Evolutionary conservation across 139 green algal species (phyloP).

Genomic region (Chlorella ohadii): DNA sequence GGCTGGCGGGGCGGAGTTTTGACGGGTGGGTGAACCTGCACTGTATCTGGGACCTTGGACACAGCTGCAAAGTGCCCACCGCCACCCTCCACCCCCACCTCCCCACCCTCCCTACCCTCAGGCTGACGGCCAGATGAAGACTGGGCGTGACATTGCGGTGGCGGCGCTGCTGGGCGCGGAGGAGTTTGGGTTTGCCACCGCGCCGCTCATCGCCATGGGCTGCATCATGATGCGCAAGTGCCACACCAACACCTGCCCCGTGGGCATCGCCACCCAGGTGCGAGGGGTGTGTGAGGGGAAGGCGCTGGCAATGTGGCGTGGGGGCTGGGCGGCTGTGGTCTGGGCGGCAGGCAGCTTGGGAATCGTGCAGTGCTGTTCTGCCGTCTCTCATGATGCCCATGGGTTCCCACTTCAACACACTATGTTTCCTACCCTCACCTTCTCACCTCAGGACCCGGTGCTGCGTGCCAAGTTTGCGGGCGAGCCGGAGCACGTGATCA

Average conservation of each 20-base stretch:
- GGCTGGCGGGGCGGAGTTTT: no score
- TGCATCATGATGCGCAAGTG: conserved; percentile 94
- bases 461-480: conserved; percentile 95
- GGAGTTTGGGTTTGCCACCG: conserved; percentile 97
- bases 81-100: no score
- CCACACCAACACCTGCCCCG: conserved; percentile 97
- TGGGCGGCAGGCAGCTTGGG: no score
- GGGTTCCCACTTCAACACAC: no score
- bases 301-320: no score
- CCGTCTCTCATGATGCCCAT: no score
- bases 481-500: conserved; percentile 95
- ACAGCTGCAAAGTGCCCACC: no score
- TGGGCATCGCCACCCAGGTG: conserved; percentile 90
- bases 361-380: no score
- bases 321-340: background rate
- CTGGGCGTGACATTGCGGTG: conserved; percentile 89
- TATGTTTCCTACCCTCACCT: no score
- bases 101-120: conserved; percentile 46
- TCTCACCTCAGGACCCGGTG: conserved; percentile 85
- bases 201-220: conserved; percentile 92
- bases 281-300: background rate
- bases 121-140: conserved; percentile 96
- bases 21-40: no score
- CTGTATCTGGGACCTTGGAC: no score
- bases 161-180: conserved; percentile 92